Evolutionary conservation across 305 asterid species (phyloP).

Genomic region (Solanum hybrid): DNA sequence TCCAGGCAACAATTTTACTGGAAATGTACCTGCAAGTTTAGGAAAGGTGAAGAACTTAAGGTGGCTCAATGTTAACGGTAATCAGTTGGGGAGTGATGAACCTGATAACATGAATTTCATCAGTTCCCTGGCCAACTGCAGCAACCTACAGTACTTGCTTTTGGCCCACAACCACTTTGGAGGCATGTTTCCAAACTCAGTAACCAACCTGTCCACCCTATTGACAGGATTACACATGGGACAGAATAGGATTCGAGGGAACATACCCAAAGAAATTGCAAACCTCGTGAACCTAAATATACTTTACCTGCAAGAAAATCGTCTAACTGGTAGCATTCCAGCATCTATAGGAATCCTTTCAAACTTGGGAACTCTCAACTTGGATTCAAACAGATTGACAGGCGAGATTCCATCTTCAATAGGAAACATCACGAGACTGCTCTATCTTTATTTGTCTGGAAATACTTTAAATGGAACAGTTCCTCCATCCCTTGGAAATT

Average conservation of each 20-base stretch:
- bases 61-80: not conserved
- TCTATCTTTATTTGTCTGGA: not conserved
- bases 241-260: conserved; percentile 16
- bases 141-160: not conserved
- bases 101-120: not conserved
- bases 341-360: conserved; percentile 13
- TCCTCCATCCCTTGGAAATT: conserved; percentile 16
- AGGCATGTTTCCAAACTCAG: conserved; percentile 11
- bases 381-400: too few relatives aligned
- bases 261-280: conserved; percentile 22
- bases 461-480: conserved; percentile 14
- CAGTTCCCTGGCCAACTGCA: not conserved
- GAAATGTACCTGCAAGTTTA: not conserved
- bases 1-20: not conserved
- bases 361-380: conserved; percentile 4
- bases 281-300: conserved; percentile 9
- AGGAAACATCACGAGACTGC: conserved; percentile 15
- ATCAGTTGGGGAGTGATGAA: not conserved
- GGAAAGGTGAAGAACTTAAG: not conserved
- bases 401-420: conserved; percentile 1
- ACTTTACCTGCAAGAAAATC: not conserved
- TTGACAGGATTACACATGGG: conserved; percentile 5
- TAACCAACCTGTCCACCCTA: conserved; percentile 17
- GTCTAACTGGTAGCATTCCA: conserved; percentile 16
- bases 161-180: conserved; percentile 6